Conservation (phyloP, 352 stramenopile genomes). For the Globisporangium paroecandrum region DNA sequence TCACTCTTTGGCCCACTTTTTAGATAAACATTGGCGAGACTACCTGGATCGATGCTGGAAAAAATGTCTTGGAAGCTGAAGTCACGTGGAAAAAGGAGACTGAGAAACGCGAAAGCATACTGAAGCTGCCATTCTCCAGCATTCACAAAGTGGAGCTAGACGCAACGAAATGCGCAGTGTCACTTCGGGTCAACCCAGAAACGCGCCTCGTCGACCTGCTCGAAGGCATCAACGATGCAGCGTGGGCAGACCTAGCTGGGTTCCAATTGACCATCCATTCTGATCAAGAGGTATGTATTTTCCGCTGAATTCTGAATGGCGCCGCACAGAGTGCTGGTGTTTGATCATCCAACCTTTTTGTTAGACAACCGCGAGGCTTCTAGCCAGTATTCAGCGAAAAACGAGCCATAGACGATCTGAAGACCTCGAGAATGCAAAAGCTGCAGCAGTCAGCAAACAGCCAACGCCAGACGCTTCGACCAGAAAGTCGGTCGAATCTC, state of each 20-base stretch:
- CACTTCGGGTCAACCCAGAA: neutral
- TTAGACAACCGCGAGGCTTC: neutral
- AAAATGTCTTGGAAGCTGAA: conserved; percentile 25
- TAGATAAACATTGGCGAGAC: conserved; percentile 16
- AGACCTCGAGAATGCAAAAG: neutral
- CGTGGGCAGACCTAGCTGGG: neutral
- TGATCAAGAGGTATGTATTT: conserved; percentile 1
- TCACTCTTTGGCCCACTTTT: neutral
- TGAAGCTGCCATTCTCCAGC: conserved; percentile 26
- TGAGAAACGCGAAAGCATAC: conserved; percentile 9
- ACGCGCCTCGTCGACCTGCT: conserved; percentile 1
- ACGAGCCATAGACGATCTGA: neutral
- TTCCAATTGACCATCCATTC: neutral
- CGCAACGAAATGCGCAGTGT: neutral
- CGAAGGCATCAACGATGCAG: neutral
- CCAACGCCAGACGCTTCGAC: neutral
- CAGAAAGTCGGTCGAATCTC: neutral
- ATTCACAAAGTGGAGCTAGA: conserved; percentile 3
- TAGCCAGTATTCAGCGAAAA: neutral
- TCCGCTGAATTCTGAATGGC: neutral
- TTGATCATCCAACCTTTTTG: neutral
- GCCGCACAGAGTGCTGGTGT: neutral
- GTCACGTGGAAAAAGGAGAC: neutral
- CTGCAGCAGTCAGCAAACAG: neutral
- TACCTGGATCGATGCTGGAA: conserved; percentile 32